Evolutionary conservation across 192 early-diverging fungal genomes (phyloP).

Genomic region (Paraglomus brasilianum): DNA sequence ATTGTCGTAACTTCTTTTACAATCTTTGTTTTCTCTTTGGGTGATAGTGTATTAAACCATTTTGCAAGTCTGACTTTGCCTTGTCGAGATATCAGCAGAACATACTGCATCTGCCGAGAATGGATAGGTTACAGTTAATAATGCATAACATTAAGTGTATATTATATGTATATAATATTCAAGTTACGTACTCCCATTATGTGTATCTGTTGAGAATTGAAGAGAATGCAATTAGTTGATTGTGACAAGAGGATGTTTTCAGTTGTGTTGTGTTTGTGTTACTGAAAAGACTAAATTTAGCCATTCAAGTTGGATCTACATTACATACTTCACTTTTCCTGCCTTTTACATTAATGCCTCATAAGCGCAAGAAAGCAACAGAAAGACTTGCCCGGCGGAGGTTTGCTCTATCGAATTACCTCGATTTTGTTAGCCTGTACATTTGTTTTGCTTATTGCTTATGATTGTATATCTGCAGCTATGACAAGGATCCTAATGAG

Average conservation of each 20-base stretch:
- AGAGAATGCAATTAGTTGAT: no score
- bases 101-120: slow-evolving; percentile 63
- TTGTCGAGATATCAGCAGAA: slow-evolving; percentile 78
- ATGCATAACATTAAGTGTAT: no score
- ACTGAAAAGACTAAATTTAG: no score
- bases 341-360: background rate
- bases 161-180: no score
- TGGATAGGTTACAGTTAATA: background rate
- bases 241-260: no score
- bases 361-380: background rate
- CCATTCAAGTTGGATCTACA: no score
- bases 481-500: background rate
- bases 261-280: no score
- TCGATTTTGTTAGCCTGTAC: background rate
- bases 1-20: slow-evolving; percentile 92
- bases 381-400: background rate
- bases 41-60: slow-evolving; percentile 73
- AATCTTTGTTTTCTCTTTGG: slow-evolving; percentile 93
- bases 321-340: no score
- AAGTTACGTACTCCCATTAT: no score
- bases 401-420: background rate
- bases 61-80: slow-evolving; percentile 80
- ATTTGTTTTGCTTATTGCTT: background rate
- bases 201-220: no score
- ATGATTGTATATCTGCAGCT: background rate